These are phyloP conservation scores for Serpula lacrymans DNA, from an alignment of 768 basidiomycete species.

Conservation along the genomic window DNA sequence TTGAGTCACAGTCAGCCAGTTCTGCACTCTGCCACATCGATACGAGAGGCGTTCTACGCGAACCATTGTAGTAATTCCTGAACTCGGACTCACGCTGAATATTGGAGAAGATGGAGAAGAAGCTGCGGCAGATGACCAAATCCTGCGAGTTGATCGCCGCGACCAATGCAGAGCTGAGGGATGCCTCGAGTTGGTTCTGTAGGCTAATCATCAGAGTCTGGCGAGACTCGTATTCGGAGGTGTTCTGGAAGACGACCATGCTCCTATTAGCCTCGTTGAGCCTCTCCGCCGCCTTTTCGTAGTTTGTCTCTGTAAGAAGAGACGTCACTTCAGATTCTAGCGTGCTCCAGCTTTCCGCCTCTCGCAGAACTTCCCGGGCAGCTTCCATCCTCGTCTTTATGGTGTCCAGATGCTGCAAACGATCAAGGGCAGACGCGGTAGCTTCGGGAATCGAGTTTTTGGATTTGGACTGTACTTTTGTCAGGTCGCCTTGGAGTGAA, in stretches of 20 bases:
- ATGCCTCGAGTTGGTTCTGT: constrained; percentile 94
- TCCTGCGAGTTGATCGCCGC: constrained; percentile 82
- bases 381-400: constrained; percentile 87
- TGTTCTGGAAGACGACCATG: constrained; percentile 92
- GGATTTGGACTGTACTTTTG: constrained; percentile 56
- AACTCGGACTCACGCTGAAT: constrained; percentile 94
- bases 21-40: constrained; percentile 63
- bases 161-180: constrained; percentile 85
- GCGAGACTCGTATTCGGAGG: constrained; percentile 85
- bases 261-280: constrained; percentile 85
- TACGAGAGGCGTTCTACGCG: constrained; percentile 62
- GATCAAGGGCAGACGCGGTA: constrained; percentile 68
- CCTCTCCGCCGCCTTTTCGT: constrained; percentile 88
- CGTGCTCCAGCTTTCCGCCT: constrained; percentile 96
- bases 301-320: constrained; percentile 74
- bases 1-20: constrained; percentile 48
- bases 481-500: constrained; percentile 65
- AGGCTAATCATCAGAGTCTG: constrained; percentile 85
- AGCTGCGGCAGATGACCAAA: constrained; percentile 66
- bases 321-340: constrained; percentile 90
- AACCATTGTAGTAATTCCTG: constrained; percentile 90
- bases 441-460: constrained; percentile 48
- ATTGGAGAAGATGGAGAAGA: constrained; percentile 83
- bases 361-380: constrained; percentile 82
- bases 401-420: constrained; percentile 76